Evolutionary conservation across 2,329 filamentous ascomycete species (phyloP), one percentile per base, ranked within the genome.

Genomic region (Pseudogymnoascus sp.): DNA sequence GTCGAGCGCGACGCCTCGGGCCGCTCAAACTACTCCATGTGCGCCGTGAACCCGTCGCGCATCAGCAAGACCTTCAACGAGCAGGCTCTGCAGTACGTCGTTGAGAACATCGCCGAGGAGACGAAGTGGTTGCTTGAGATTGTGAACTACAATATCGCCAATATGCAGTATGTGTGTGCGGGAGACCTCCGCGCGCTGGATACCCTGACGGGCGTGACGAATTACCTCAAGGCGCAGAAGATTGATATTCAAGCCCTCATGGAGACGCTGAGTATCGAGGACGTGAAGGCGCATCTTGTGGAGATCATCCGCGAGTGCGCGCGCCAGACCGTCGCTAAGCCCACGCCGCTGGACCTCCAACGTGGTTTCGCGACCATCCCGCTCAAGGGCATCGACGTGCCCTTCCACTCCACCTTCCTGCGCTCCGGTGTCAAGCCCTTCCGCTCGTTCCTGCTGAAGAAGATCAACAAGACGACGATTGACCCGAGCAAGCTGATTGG

Each of bases 21-120:
- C 37, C 89, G 94, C 61, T 97, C 92, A 68, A 97, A 97, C 81
- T 99, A 99, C 81, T 92, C 90, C 64, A 99, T 99, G 94, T 97
- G 93, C 75, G 94, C 94, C 62, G 93, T 99, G 76, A 99, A 99
- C 79, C 94, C 94, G 35, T 96, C 91, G 80, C 88, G 94, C 66
- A 97, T 99, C 75, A 95, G 90, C 71, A 96, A 96, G 83, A 97
- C 91, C 1, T 99, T 99, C 83, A 97, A 95, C 77, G 94, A 99
- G 77, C 89, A 94, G 74, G 94, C 94, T 41, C 82, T 99, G 66
- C 92, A 96, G 73, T 99, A 96, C 72, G 91, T 99, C 37, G 93
- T 97, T 22, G 90, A 91, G 81, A 96, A 91, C 78, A 94, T 99
- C 69, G 82, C 92, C 0, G 92, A 97, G 74, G 88, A 91, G 74